phyloP scores from a whole-genome alignment of 208 protist genomes.

The Crithidia thermophila region DNA sequence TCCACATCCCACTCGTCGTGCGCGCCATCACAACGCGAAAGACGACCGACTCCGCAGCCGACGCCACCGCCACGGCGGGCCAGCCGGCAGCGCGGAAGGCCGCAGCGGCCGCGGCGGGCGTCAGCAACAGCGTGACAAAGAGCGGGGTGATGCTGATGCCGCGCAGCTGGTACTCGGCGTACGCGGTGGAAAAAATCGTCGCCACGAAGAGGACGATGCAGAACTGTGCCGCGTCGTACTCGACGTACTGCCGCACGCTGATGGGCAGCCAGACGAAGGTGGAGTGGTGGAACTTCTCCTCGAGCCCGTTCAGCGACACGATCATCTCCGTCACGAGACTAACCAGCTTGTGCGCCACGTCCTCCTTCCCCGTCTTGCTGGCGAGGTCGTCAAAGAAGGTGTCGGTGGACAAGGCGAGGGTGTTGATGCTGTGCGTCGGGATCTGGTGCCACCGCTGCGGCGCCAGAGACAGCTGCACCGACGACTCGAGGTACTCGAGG shows the following conservation, averaged over 20 bases:
- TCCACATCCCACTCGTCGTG: constrained; percentile 35
- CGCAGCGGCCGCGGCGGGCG: constrained; percentile 17
- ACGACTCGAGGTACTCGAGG: constrained; percentile 30
- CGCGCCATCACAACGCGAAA: constrained; percentile 13
- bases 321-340: constrained; percentile 36
- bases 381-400: not conserved
- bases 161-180: constrained; percentile 58
- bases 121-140: constrained; percentile 31
- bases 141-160: constrained; percentile 47
- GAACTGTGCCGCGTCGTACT: constrained; percentile 72
- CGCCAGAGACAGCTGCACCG: constrained; percentile 30
- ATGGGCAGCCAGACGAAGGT: constrained; percentile 67
- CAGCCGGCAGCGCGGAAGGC: constrained; percentile 28
- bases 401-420: constrained; percentile 51
- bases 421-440: constrained; percentile 55
- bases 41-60: constrained; percentile 11
- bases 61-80: constrained; percentile 18
- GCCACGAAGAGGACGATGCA: constrained; percentile 55
- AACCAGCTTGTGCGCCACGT: constrained; percentile 7
- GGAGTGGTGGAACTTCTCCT: constrained; percentile 76
- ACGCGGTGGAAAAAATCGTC: constrained; percentile 54
- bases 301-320: constrained; percentile 57
- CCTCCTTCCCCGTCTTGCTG: not conserved
- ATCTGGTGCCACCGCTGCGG: constrained; percentile 48
- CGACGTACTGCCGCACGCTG: constrained; percentile 39